Conservation (phyloP, 257 asterid species). For the Fraxinus anomala region DNA sequence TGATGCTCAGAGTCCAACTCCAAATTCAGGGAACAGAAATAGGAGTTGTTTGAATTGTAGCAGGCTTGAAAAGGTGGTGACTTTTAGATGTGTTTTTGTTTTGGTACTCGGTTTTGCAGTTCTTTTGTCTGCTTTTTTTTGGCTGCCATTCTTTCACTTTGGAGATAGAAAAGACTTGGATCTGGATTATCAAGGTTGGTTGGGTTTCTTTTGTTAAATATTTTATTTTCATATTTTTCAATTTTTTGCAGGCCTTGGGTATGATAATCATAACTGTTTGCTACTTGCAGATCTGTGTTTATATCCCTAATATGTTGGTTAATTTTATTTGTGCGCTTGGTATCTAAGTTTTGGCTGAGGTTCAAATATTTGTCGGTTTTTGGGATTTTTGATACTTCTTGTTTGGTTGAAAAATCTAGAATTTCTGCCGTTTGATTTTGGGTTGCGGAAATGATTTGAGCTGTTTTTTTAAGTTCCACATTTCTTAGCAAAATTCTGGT, state of each 20-base stretch:
- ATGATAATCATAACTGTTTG: neutral
- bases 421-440: neutral
- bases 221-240: neutral
- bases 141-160: constrained; percentile 45
- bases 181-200: constrained; percentile 35
- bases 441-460: neutral
- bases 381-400: neutral
- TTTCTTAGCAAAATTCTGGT: neutral
- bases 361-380: neutral
- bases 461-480: neutral
- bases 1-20: constrained; percentile 36
- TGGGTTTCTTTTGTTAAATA: neutral
- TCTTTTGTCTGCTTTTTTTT: constrained; percentile 45
- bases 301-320: neutral
- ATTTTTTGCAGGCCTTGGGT: neutral
- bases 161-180: constrained; percentile 50
- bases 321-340: neutral
- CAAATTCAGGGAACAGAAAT: constrained; percentile 22
- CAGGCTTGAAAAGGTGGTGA: constrained; percentile 29
- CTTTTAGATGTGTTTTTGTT: constrained; percentile 47
- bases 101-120: constrained; percentile 49
- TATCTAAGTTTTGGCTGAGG: neutral
- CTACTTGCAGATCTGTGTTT: neutral
- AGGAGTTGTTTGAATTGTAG: constrained; percentile 18
- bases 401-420: neutral